phyloP scores from a whole-genome alignment of 345 rosid genomes.

The Brassica incana region DNA sequence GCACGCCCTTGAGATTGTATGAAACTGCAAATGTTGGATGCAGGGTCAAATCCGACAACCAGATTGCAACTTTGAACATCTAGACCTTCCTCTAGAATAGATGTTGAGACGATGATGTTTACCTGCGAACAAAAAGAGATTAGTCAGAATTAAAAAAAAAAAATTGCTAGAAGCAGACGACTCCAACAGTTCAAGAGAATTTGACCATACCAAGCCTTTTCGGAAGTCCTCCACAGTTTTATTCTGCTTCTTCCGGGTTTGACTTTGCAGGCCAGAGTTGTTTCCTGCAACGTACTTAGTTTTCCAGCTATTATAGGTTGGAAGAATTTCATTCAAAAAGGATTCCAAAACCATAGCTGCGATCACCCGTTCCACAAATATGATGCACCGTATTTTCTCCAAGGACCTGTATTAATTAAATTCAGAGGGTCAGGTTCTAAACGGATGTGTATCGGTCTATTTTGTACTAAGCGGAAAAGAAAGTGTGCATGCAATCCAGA shows the following conservation, averaged over 20 bases:
- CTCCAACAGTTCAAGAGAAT: neutral
- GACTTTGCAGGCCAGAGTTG: slow-evolving; percentile 54
- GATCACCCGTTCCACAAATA: slow-evolving; percentile 83
- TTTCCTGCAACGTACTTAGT: slow-evolving; percentile 74
- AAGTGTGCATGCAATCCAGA: slow-evolving; percentile 22
- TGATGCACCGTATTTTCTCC: slow-evolving; percentile 69
- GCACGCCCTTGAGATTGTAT: slow-evolving; percentile 99
- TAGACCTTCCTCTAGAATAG: slow-evolving; percentile 94
- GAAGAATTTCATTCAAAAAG: slow-evolving; percentile 59
- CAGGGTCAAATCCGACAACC: slow-evolving; percentile 86
- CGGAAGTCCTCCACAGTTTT: slow-evolving; percentile 85
- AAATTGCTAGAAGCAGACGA: neutral
- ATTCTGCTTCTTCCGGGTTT: slow-evolving; percentile 63
- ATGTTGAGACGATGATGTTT: slow-evolving; percentile 84
- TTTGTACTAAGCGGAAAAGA: neutral
- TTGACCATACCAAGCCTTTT: slow-evolving; percentile 58
- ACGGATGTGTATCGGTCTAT: neutral
- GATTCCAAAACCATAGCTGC: slow-evolving; percentile 61
- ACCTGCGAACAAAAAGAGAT: slow-evolving; percentile 50
- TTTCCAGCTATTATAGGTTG: slow-evolving; percentile 56
- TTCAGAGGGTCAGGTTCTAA: neutral
- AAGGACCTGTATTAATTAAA: slow-evolving; percentile 46
- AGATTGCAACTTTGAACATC: slow-evolving; percentile 91
- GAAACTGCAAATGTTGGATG: slow-evolving; percentile 76
- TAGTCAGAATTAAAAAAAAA: neutral